Evolutionary conservation across 371 early-diverging fungal genomes (phyloP).

Genomic region (Mortierella sp.): DNA sequence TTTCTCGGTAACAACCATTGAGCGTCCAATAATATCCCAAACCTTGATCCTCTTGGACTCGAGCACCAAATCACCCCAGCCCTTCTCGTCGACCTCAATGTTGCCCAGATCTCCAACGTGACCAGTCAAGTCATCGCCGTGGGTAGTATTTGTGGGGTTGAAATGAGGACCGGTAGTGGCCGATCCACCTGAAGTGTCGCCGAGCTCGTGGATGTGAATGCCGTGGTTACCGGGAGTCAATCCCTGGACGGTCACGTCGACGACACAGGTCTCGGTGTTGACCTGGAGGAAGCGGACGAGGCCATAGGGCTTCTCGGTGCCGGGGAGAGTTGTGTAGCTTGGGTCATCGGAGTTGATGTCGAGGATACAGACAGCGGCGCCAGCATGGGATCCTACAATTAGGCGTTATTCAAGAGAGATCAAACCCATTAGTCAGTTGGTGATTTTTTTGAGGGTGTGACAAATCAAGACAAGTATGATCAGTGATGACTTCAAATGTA

Average conservation of each 20-base stretch:
- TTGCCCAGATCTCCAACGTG: conserved; percentile 81
- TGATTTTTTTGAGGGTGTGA: background rate
- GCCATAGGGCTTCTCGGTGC: conserved; percentile 70
- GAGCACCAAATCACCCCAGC: conserved; percentile 81
- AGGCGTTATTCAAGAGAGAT: background rate
- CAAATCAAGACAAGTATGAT: conserved; percentile 18
- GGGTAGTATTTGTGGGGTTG: conserved; percentile 66
- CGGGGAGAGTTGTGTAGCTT: conserved; percentile 45
- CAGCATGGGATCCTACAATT: conserved; percentile 62
- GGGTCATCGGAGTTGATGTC: conserved; percentile 69
- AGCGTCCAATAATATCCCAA: conserved; percentile 91
- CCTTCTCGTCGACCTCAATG: conserved; percentile 75
- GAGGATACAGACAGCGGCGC: conserved; percentile 93
- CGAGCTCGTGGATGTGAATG: conserved; percentile 82
- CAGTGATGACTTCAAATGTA: conserved; percentile 19
- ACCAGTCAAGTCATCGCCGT: conserved; percentile 68
- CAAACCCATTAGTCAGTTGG: background rate
- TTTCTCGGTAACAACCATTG: conserved; percentile 76
- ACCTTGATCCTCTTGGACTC: conserved; percentile 83
- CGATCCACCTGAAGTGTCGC: conserved; percentile 80
- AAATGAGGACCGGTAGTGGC: conserved; percentile 71
- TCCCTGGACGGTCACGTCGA: conserved; percentile 84
- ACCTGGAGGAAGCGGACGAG: conserved; percentile 89
- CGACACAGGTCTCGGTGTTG: conserved; percentile 72
- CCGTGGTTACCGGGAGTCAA: conserved; percentile 78